Conservation (phyloP, 495 filamentous ascomycete species). For the Trichoderma asperelloides region DNA sequence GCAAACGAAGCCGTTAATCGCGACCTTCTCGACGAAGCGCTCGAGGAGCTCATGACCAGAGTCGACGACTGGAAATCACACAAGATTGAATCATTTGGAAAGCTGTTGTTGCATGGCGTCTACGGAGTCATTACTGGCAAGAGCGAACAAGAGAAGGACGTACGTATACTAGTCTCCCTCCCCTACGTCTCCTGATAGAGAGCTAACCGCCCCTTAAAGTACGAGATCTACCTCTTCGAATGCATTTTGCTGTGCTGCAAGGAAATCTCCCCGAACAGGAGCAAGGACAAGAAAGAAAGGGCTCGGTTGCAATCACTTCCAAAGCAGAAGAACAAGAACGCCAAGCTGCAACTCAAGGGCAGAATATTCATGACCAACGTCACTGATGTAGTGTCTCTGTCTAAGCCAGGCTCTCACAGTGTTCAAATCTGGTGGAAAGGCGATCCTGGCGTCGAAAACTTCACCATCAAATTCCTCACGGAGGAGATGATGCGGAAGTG, state of each 20-base stretch:
- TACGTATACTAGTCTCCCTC: slow-evolving; percentile 32
- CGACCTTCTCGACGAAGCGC: slow-evolving; percentile 68
- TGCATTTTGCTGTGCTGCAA: slow-evolving; percentile 96
- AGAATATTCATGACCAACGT: slow-evolving; percentile 99
- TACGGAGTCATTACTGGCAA: slow-evolving; percentile 88
- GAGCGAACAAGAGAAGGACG: slow-evolving; percentile 77
- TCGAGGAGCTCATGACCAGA: slow-evolving; percentile 69
- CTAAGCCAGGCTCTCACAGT: slow-evolving; percentile 84
- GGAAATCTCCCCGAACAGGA: slow-evolving; percentile 81
- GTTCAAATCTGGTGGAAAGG: slow-evolving; percentile 99
- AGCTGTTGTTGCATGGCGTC: slow-evolving; percentile 79
- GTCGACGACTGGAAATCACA: slow-evolving; percentile 98
- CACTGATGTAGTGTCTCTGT: slow-evolving; percentile 76
- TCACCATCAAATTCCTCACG: slow-evolving; percentile 82
- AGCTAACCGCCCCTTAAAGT: slow-evolving; percentile 43
- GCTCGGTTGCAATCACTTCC: slow-evolving; percentile 26
- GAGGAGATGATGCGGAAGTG: slow-evolving; percentile 91
- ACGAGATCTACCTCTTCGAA: slow-evolving; percentile 96
- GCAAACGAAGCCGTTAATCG: slow-evolving; percentile 87
- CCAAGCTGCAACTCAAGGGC: slow-evolving; percentile 86
- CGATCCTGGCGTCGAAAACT: slow-evolving; percentile 91
- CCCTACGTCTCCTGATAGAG: slow-evolving; percentile 1
- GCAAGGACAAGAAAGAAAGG: slow-evolving; percentile 60
- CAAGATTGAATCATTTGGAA: slow-evolving; percentile 80
- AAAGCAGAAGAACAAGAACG: slow-evolving; percentile 64